phyloP scores from a whole-genome alignment of 2,329 filamentous ascomycete species.

The Helicocarpus griseus region DNA sequence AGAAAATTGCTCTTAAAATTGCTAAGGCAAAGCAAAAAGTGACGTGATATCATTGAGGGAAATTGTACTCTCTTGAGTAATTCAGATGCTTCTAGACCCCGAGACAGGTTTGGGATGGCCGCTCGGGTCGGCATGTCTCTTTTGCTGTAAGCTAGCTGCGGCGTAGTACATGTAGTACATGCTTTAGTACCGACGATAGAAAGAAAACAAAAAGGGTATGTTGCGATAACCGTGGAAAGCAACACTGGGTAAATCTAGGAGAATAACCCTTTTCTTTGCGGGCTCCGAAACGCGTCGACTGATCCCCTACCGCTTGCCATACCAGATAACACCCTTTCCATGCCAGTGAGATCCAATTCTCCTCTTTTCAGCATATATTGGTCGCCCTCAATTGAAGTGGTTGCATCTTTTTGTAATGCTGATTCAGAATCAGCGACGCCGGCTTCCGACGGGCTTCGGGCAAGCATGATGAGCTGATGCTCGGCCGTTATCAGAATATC shows the following conservation, averaged over 20 bases:
- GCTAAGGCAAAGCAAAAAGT: too few relatives aligned
- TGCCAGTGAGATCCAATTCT: conserved; percentile 38
- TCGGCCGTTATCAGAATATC: conserved; percentile 34
- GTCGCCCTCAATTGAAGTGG: conserved; percentile 18
- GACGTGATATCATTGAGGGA: too few relatives aligned
- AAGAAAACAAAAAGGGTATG: not conserved
- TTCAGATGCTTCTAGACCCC: too few relatives aligned
- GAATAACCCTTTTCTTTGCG: conserved; percentile 18
- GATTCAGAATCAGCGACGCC: conserved; percentile 10
- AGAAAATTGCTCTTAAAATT: too few relatives aligned
- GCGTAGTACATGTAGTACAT: not conserved
- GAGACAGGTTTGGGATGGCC: too few relatives aligned
- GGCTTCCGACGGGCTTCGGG: conserved; percentile 21
- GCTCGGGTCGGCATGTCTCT: too few relatives aligned
- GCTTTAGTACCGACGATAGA: not conserved
- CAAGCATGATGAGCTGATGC: conserved; percentile 30
- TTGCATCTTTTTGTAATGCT: conserved; percentile 3
- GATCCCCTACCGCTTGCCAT: conserved; percentile 26
- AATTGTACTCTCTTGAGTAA: too few relatives aligned
- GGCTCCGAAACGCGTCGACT: conserved; percentile 1
- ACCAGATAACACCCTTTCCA: conserved; percentile 36
- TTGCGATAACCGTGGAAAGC: too few relatives aligned
- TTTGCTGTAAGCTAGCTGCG: not conserved
- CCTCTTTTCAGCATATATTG: conserved; percentile 33
- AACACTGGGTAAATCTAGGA: not conserved